These are phyloP conservation scores for Carnegiea gigantea DNA, from an alignment of 179 eudicot genomes.

Conservation along the genomic window DNA sequence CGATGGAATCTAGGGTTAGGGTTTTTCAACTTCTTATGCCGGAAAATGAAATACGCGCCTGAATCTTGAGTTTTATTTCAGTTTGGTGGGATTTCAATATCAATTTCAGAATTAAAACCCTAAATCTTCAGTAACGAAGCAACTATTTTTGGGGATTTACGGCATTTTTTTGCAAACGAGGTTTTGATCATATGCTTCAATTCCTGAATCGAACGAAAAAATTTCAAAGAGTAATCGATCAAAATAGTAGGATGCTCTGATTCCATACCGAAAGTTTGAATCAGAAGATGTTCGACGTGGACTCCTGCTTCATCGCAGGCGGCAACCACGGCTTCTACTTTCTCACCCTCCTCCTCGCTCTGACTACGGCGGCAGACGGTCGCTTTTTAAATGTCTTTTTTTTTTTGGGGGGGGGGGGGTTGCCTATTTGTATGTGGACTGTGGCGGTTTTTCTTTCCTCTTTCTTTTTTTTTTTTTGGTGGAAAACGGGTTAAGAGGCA, in stretches of 20 bases:
- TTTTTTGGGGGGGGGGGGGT: too few relatives aligned
- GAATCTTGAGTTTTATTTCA: not conserved
- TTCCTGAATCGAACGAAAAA: not conserved
- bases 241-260: not conserved
- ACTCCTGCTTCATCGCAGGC: conserved; percentile 12
- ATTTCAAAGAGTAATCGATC: not conserved
- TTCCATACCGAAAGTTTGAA: conserved; percentile 4
- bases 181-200: not conserved
- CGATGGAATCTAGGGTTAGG: not conserved
- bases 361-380: not conserved
- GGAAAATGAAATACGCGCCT: not conserved
- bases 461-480: too few relatives aligned
- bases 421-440: too few relatives aligned
- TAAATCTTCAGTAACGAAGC: not conserved
- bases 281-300: not conserved
- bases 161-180: not conserved
- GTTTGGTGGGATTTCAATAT: not conserved
- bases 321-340: not conserved
- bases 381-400: too few relatives aligned
- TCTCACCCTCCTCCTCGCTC: not conserved
- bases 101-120: not conserved
- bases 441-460: too few relatives aligned
- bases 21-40: not conserved
- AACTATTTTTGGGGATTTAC: not conserved
- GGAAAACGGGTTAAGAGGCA: too few relatives aligned